phyloP scores from a whole-genome alignment of 2,329 filamentous ascomycete genomes.

The Pyricularia sp. region DNA sequence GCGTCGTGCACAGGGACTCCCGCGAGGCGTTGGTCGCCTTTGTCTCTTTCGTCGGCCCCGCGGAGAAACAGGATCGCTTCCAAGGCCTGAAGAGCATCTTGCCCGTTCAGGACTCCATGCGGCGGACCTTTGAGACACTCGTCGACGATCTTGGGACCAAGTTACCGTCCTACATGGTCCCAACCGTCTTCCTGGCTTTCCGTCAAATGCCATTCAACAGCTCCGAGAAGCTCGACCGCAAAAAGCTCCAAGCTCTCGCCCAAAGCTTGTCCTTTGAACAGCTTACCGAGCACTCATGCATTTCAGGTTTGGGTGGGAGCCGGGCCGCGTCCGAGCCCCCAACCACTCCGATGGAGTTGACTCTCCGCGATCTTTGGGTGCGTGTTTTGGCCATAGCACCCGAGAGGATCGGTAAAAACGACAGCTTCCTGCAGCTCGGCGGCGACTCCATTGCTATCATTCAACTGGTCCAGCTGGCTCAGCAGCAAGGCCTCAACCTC shows the following conservation, averaged over 20 bases:
- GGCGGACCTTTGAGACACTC: conserved; percentile 33
- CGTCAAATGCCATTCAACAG: conserved; percentile 26
- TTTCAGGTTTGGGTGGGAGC: conserved; percentile 4
- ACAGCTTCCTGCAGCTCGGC: conserved; percentile 12
- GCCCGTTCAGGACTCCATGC: conserved; percentile 28
- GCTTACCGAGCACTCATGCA: neutral
- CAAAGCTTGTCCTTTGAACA: conserved; percentile 5
- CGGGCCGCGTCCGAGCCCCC: neutral
- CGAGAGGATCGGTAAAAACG: conserved; percentile 4
- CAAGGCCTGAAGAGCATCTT: conserved; percentile 26
- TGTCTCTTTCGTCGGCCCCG: conserved; percentile 30
- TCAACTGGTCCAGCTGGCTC: conserved; percentile 6
- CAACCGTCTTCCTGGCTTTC: conserved; percentile 37
- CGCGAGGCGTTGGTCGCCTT: conserved; percentile 35
- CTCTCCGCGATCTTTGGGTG: conserved; percentile 8
- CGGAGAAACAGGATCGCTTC: conserved; percentile 10
- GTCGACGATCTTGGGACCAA: conserved; percentile 25
- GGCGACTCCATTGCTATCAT: conserved; percentile 13
- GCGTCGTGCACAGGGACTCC: conserved; percentile 29
- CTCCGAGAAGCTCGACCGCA: conserved; percentile 15
- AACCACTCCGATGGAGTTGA: neutral
- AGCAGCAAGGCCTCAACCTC: conserved; percentile 3
- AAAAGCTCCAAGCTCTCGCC: conserved; percentile 5
- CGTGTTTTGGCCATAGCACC: conserved; percentile 8
- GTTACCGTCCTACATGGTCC: conserved; percentile 29